These are phyloP conservation scores for Theobroma cacao DNA, from an alignment of 345 rosid genomes.

Conservation along the genomic window DNA sequence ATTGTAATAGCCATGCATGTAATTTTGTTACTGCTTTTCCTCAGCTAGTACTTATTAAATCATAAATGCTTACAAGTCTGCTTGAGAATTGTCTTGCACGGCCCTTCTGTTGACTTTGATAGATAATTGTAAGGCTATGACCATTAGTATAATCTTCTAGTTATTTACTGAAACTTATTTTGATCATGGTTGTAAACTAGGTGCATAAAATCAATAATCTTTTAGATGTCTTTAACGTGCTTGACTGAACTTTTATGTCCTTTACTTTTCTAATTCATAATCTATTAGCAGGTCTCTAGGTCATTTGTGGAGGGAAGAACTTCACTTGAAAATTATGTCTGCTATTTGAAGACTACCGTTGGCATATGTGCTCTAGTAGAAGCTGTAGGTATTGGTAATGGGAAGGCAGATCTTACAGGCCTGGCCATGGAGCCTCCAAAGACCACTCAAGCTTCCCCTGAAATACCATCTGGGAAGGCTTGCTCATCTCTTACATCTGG, in stretches of 20 bases:
- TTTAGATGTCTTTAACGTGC: not conserved
- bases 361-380: constrained; percentile 56
- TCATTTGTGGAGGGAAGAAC: constrained; percentile 54
- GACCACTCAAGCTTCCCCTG: constrained; percentile 37
- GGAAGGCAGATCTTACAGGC: constrained; percentile 62
- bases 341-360: constrained; percentile 37
- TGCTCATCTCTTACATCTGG: constrained; percentile 50
- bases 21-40: not conserved
- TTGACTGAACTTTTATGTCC: not conserved
- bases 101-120: not conserved
- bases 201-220: not conserved
- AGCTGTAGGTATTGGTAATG: constrained; percentile 70
- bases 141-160: not conserved
- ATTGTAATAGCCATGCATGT: not conserved
- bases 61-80: not conserved
- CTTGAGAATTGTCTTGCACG: not conserved
- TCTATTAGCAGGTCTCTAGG: constrained; percentile 50
- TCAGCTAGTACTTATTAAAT: not conserved
- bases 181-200: not conserved
- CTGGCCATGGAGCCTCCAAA: constrained; percentile 39
- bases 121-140: not conserved
- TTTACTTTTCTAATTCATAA: constrained; percentile 8
- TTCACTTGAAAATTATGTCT: constrained; percentile 45
- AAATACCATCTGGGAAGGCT: constrained; percentile 37
- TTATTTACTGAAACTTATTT: constrained; percentile 1